Evolutionary conservation across 176 grass and related monocot genomes (phyloP).

Genomic region (Zea luxurians): DNA sequence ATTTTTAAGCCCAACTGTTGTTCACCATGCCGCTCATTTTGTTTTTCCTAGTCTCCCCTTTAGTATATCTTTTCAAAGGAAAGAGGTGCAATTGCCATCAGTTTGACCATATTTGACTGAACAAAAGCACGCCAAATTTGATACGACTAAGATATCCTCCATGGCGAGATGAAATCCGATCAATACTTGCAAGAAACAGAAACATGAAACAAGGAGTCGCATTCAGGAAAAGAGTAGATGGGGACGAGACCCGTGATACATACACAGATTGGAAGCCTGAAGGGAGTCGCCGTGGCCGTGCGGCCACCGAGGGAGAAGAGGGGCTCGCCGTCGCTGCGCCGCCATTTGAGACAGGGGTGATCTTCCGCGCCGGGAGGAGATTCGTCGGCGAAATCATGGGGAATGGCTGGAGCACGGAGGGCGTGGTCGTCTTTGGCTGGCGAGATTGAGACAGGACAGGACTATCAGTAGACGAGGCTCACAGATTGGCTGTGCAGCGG

Average conservation of each 20-base stretch:
- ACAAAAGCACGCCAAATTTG: neutral
- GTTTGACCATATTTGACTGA: constrained; percentile 8
- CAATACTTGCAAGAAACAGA: neutral
- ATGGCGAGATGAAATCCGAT: neutral
- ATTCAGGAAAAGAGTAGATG: neutral
- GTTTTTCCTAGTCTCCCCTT: neutral
- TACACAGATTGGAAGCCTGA: neutral
- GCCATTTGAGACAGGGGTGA: constrained; percentile 1
- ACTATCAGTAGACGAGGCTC: neutral
- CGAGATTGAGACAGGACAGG: neutral
- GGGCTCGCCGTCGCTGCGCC: constrained; percentile 3
- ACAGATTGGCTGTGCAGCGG: neutral
- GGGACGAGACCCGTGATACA: neutral
- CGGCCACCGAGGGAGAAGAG: neutral
- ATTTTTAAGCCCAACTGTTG: neutral
- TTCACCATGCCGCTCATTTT: neutral
- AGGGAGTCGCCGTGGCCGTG: neutral
- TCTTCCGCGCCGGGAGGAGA: neutral
- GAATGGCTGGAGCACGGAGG: neutral
- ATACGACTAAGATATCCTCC: neutral
- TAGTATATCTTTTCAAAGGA: neutral
- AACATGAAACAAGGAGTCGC: neutral
- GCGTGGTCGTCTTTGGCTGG: neutral
- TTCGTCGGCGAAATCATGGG: constrained; percentile 2
- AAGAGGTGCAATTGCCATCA: neutral